Base-by-base conservation (phyloP, 2,329 filamentous ascomycete genomes). In the Exophiala sp. region DNA sequence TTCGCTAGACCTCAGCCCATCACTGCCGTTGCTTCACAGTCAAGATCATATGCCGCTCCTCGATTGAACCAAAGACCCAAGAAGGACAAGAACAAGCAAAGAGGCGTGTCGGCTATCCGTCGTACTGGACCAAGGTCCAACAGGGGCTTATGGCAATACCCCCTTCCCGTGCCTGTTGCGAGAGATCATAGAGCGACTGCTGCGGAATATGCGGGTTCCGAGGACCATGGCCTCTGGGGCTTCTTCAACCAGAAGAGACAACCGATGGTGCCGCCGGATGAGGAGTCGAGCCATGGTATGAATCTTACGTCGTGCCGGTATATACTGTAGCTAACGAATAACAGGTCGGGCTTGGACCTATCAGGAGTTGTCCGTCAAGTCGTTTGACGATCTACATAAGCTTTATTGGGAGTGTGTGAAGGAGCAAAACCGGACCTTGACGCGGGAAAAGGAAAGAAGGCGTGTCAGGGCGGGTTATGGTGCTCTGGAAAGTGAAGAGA, bases 361-460 rank as follows among this genome's bases (percentile, higher is more conserved):
- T 6, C 80, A 88, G 70, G 93, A 98, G 73, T 75, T 98, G 63
- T 80, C 90, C 56, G 76, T 79, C 56, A 96, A 96, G 72, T 88
- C 85, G 56, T 98, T 89, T 87, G 88, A 95, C 55, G 90, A 97
- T 67, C 72, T 98, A 62, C 90, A 97, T 69, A 75, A 77, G 55
- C 76, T 98, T 64, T 98, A 91, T 89, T 98, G 90, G 88, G 80
- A 89, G 48, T 97, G 93, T 66, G 79, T 85, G 53, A 89, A 87
- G 72, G 93, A 98, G 73, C 77, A 86, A 62, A 98, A 98, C 70
- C 80, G 87, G 60, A 80, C 97, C 60, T 77, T 81, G n/a, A 97
- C 94, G 23, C 82, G 85, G 59, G 75, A 76, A 46, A 68, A 76
- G 50, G 88, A 95, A 73, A 77, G 87, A 61, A 64, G 73, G 23